Base-by-base conservation (phyloP, 495 filamentous ascomycete genomes). In the Podospora appendiculata region DNA sequence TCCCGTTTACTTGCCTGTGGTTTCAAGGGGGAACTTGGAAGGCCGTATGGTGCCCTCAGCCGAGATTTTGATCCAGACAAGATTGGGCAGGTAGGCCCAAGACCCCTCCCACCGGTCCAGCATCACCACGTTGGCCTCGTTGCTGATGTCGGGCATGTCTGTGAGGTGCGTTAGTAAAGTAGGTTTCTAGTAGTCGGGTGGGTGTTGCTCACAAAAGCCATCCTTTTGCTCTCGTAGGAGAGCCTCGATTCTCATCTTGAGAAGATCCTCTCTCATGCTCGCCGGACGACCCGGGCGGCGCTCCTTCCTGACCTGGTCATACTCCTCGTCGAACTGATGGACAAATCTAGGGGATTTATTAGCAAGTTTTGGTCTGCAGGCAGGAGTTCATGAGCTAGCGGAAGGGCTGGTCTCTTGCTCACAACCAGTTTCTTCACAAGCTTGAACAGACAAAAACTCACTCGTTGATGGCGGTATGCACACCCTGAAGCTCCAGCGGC, bases 231-330 rank as follows among this genome's bases (percentile, higher is more conserved):
- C 93, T 61, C 85, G 86, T 58, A 85, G 72, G 57, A 96, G 88
- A 16, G 70, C 70, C 16, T 76, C 74, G 44, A 86, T 82, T 44
- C 82, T 80, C 59, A 90, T 82, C 55, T 77, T 80, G 19, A 97
- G 70, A 5, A 86, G 68, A 64, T 90, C 88, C 61, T 96, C 89
- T 48, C 81, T 79, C 32, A 82, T 79, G 59, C 79, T 87, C 5
- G 90, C 72, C 18, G 94, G 89, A 32, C 93, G 81, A 13, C 94
- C 92, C 39, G 88, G 78, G 18, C 94, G 79, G 11, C 90, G 84
- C 44, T 86, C 79, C 56, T 82, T 82, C 65, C 90, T 85, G 50
- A 93, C 65, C 50, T 79, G 72, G 41, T 79, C 76, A 36, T 93
- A 77, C 56, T 95, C 89, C 36, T 86, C 83, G 51, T 87, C 82